Conservation (phyloP, 1,284 basidiomycete genomes). For the Ganoderma lingzhi region DNA sequence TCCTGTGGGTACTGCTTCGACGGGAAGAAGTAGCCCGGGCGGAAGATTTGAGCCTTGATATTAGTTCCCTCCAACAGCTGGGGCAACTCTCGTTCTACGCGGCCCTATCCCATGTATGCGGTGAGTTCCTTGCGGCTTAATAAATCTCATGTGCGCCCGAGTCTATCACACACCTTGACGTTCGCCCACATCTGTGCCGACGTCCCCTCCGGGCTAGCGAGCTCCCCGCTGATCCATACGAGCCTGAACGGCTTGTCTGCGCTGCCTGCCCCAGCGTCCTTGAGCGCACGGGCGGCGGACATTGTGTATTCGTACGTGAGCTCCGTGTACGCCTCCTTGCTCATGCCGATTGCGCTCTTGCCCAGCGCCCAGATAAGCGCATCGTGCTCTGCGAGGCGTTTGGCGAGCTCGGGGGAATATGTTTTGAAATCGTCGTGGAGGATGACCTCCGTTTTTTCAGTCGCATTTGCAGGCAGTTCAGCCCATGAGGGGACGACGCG, state of each 20-base stretch:
- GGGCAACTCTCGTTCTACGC: constrained; percentile 40
- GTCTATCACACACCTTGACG: constrained; percentile 42
- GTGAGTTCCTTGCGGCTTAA: background rate
- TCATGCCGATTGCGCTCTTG: constrained; percentile 41
- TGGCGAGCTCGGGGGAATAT: constrained; percentile 44
- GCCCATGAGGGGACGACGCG: constrained; percentile 45
- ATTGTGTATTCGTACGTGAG: constrained; percentile 48
- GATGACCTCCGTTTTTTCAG: constrained; percentile 43
- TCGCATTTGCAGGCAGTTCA: constrained; percentile 40
- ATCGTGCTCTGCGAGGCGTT: constrained; percentile 45
- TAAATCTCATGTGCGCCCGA: background rate
- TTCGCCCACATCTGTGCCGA: constrained; percentile 42
- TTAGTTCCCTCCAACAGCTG: constrained; percentile 34
- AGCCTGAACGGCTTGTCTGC: constrained; percentile 43
- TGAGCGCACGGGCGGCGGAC: constrained; percentile 42
- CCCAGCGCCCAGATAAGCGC: constrained; percentile 53
- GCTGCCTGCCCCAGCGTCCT: constrained; percentile 40
- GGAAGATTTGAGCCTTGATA: constrained; percentile 38
- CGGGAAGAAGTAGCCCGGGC: constrained; percentile 45
- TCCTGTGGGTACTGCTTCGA: constrained; percentile 41
- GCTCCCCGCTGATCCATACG: constrained; percentile 45
- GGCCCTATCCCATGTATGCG: constrained; percentile 35
- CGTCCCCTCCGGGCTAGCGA: constrained; percentile 43
- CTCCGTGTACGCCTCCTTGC: constrained; percentile 47
- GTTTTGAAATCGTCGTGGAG: constrained; percentile 46